Evolutionary conservation across 2,329 filamentous ascomycete genomes (phyloP).

Genomic region (Pestalotiopsis sp.): DNA sequence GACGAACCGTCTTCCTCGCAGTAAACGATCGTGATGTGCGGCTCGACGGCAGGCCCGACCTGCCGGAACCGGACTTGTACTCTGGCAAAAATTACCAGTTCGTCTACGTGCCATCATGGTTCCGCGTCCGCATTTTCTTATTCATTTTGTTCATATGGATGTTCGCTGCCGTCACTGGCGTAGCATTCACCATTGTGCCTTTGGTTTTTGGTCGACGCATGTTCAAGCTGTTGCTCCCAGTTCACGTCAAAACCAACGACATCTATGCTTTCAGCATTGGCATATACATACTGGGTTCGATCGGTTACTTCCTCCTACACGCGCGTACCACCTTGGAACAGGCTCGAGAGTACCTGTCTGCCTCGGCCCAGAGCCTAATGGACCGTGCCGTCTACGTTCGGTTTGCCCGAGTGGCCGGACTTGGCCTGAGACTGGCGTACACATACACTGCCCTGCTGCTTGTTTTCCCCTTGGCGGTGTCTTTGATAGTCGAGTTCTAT

Average conservation of each 20-base stretch:
- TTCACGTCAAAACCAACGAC: slow-evolving; percentile 80
- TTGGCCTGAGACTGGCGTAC: slow-evolving; percentile 62
- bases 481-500: slow-evolving; percentile 84
- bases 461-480: slow-evolving; percentile 80
- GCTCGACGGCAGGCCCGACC: slow-evolving; percentile 64
- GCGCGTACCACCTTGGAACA: slow-evolving; percentile 39
- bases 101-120: slow-evolving; percentile 83
- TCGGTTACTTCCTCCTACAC: slow-evolving; percentile 64
- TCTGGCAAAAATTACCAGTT: slow-evolving; percentile 65
- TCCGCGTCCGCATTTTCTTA: slow-evolving; percentile 75
- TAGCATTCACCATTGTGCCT: slow-evolving; percentile 83
- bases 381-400: slow-evolving; percentile 32
- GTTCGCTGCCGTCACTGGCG: slow-evolving; percentile 86
- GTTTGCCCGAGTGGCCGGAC: slow-evolving; percentile 29
- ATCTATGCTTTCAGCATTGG: slow-evolving; percentile 95
- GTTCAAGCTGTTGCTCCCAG: slow-evolving; percentile 72
- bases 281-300: slow-evolving; percentile 74
- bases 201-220: slow-evolving; percentile 81
- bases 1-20: slow-evolving; percentile 76
- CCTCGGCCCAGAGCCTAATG: slow-evolving; percentile 25
- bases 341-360: slow-evolving; percentile 31
- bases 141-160: slow-evolving; percentile 93
- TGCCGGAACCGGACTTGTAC: slow-evolving; percentile 51
- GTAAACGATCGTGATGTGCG: slow-evolving; percentile 69
- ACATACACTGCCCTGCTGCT: slow-evolving; percentile 74